These are phyloP conservation scores for Phellopilus nigrolimitatus DNA, from an alignment of 1,284 basidiomycete genomes.

Conservation along the genomic window DNA sequence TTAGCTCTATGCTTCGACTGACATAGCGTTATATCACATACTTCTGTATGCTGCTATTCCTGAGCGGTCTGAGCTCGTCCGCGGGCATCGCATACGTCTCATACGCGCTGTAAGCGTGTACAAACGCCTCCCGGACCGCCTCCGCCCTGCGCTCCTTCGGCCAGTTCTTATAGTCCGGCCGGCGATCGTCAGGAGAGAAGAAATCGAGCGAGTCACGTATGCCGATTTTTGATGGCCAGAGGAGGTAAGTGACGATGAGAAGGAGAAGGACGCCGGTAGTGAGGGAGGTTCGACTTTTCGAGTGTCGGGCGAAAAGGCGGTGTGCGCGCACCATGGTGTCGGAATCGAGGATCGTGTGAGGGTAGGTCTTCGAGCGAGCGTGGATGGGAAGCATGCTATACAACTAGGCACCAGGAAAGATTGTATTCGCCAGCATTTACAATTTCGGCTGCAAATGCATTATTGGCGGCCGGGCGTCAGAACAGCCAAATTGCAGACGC, in stretches of 20 bases:
- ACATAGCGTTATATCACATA: constrained; percentile 32
- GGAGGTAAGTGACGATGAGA: constrained; percentile 1
- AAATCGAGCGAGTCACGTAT: not conserved
- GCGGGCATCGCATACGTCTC: constrained; percentile 49
- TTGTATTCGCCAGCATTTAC: no score
- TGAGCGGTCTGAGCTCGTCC: constrained; percentile 58
- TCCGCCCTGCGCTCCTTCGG: constrained; percentile 43
- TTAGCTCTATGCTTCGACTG: no score
- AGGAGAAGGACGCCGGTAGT: not conserved
- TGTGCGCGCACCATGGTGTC: not conserved
- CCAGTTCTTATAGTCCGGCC: constrained; percentile 2
- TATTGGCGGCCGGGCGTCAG: no score
- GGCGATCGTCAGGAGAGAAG: not conserved
- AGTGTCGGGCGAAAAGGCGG: constrained; percentile 5
- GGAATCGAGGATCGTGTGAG: not conserved
- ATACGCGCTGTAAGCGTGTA: constrained; percentile 62
- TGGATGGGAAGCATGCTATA: not conserved
- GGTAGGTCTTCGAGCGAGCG: not conserved
- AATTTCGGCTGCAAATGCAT: no score
- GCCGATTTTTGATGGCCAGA: constrained; percentile 6
- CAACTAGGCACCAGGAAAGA: no score
- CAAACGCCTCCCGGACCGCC: constrained; percentile 54
- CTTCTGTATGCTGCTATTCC: constrained; percentile 46
- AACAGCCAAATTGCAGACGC: no score
- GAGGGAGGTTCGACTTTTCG: constrained; percentile 12